phyloP scores from a whole-genome alignment of 2,329 filamentous ascomycete genomes.

The Tolypocladium amazonense region DNA sequence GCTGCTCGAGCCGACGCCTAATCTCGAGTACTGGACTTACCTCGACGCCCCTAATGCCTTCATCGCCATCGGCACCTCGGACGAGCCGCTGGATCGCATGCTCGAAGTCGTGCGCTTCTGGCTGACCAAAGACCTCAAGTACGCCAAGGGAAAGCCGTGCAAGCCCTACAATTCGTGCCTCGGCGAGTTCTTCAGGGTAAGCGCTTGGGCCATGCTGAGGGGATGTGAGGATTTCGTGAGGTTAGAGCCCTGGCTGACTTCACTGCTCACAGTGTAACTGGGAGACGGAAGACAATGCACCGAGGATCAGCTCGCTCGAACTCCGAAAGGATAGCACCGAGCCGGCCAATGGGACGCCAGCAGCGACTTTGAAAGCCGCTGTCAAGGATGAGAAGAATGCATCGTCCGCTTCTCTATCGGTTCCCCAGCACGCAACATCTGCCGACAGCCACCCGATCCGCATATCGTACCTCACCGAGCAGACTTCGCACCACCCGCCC shows the following conservation, averaged over 20 bases:
- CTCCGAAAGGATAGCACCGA: conserved; percentile 22
- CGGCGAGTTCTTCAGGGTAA: conserved; percentile 91
- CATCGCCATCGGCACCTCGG: conserved; percentile 70
- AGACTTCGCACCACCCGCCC: conserved; percentile 94
- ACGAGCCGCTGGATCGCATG: conserved; percentile 88
- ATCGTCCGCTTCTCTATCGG: conserved; percentile 39
- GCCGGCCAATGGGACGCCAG: conserved; percentile 28
- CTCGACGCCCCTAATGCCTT: conserved; percentile 92
- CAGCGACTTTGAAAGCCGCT: conserved; percentile 34
- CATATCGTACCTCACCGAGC: conserved; percentile 91
- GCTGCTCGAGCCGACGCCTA: conserved; percentile 89
- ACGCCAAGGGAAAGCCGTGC: conserved; percentile 95
- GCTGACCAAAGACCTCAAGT: conserved; percentile 99
- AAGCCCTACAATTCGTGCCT: conserved; percentile 97
- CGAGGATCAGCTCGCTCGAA: conserved; percentile 45
- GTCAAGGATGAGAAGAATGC: conserved; percentile 33
- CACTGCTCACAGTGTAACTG: conserved; percentile 64
- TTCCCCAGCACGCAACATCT: conserved; percentile 35
- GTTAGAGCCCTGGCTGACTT: background rate
- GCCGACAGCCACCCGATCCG: conserved; percentile 48
- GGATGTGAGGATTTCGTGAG: background rate
- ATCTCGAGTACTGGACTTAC: conserved; percentile 99
- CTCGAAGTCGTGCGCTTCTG: conserved; percentile 90
- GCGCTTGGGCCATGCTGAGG: conserved; percentile 15
- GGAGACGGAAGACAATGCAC: conserved; percentile 75